Evolutionary conservation across 2,329 filamentous ascomycete species (phyloP).

Genomic region (Pseudocercospora ulei): DNA sequence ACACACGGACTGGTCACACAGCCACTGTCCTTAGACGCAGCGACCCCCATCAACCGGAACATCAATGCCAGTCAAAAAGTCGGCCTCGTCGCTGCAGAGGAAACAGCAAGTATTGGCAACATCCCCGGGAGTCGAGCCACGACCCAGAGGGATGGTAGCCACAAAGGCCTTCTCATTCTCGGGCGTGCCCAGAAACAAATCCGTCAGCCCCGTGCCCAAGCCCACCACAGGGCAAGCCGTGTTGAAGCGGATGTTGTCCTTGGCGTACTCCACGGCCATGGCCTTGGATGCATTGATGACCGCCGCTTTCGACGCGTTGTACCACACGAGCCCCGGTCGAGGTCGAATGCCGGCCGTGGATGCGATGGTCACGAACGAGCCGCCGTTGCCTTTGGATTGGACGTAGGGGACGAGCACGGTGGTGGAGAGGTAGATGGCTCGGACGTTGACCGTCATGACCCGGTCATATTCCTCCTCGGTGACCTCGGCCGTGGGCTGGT

Average conservation of each 20-base stretch:
- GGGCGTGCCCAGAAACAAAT: constrained; percentile 49
- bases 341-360: constrained; percentile 55
- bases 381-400: constrained; percentile 48
- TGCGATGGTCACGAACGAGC: constrained; percentile 56
- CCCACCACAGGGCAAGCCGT: constrained; percentile 48
- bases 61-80: constrained; percentile 63
- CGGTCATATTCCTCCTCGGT: constrained; percentile 57
- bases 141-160: constrained; percentile 47
- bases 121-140: constrained; percentile 52
- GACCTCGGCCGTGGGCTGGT: constrained; percentile 50
- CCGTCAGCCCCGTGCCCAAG: constrained; percentile 30
- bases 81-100: constrained; percentile 60
- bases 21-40: constrained; percentile 32
- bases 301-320: constrained; percentile 59
- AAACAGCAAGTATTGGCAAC: constrained; percentile 63
- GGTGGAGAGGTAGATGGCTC: constrained; percentile 54
- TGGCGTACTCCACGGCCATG: constrained; percentile 63
- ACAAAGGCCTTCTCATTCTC: constrained; percentile 51
- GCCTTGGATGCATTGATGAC: constrained; percentile 53
- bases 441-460: constrained; percentile 60
- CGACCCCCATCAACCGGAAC: constrained; percentile 54
- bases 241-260: constrained; percentile 63
- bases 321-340: constrained; percentile 56
- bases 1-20: background rate
- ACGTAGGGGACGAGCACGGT: constrained; percentile 53